These are phyloP conservation scores for Paramecium octaurelia DNA, from an alignment of 73 alveolate species.

Conservation along the genomic window DNA sequence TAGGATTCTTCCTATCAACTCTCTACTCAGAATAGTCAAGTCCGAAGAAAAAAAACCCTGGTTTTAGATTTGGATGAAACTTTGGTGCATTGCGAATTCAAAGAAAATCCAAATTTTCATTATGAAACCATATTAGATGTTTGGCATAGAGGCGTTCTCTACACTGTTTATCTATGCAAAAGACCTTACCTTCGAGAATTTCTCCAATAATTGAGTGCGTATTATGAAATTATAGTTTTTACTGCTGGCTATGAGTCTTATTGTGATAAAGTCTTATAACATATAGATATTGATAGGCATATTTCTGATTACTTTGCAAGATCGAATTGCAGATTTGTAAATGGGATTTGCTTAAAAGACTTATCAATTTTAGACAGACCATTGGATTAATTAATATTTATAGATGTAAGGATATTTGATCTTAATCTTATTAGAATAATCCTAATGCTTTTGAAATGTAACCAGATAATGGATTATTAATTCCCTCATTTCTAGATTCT, in stretches of 20 bases:
- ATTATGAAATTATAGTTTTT: conserved; percentile 23
- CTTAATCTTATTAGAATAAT: background rate
- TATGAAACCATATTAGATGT: conserved; percentile 28
- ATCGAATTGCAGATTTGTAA: conserved; percentile 11
- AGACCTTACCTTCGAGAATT: background rate
- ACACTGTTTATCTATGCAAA: background rate
- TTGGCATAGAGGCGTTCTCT: background rate
- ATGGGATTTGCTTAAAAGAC: conserved; percentile 32
- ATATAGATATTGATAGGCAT: conserved; percentile 9
- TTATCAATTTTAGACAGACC: conserved; percentile 7
- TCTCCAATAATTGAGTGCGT: background rate
- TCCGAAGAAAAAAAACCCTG: background rate
- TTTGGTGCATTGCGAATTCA: conserved; percentile 37
- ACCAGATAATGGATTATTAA: conserved; percentile 44
- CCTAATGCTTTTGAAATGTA: conserved; percentile 17
- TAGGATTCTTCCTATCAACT: background rate
- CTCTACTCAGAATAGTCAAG: background rate
- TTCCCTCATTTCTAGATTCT: conserved; percentile 42
- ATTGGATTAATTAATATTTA: conserved; percentile 11
- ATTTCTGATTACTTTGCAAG: conserved; percentile 39
- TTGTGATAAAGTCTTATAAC: conserved; percentile 44
- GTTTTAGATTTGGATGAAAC: conserved; percentile 53
- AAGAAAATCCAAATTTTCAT: conserved; percentile 24
- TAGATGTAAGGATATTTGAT: background rate
- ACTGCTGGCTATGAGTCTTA: conserved; percentile 47